phyloP scores from a whole-genome alignment of 1,284 basidiomycete species.

The Amylostereum chailletii region DNA sequence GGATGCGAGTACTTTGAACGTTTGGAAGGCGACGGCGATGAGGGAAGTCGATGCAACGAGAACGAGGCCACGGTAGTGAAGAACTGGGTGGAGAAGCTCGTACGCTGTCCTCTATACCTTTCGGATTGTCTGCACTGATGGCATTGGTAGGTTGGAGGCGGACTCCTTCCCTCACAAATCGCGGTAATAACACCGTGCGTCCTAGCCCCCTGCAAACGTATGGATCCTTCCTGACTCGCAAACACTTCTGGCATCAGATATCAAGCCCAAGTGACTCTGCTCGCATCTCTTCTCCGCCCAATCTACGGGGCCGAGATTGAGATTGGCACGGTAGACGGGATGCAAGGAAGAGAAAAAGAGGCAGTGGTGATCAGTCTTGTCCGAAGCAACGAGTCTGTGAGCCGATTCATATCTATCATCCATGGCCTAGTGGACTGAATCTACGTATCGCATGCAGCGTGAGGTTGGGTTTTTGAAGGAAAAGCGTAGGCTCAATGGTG shows the following conservation, averaged over 20 bases:
- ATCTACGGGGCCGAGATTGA: constrained; percentile 66
- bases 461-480: constrained; percentile 92
- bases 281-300: constrained; percentile 67
- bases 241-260: constrained; percentile 37
- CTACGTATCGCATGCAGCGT: constrained; percentile 43
- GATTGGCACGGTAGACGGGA: constrained; percentile 87
- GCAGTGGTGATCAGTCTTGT: constrained; percentile 86
- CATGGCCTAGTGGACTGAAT: constrained; percentile 23
- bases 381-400: constrained; percentile 74
- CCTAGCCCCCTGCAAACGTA: neutral
- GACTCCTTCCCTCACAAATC: constrained; percentile 70
- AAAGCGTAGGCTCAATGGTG: constrained; percentile 82
- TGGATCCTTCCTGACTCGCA: neutral
- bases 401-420: constrained; percentile 7
- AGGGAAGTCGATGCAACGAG: constrained; percentile 86
- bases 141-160: constrained; percentile 49
- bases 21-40: constrained; percentile 56
- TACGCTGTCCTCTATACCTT: constrained; percentile 25
- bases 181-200: constrained; percentile 85
- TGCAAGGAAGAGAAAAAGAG: constrained; percentile 91
- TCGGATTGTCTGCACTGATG: neutral
- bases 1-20: constrained; percentile 90
- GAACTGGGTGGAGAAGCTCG: constrained; percentile 74
- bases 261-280: constrained; percentile 83
- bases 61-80: constrained; percentile 86